Percentiles rank a stretch among this genome's conserved stretches.
phyloP scores from a whole-genome alignment of 73 alveolate genomes.

The Symbiodinium pilosum region DNA sequence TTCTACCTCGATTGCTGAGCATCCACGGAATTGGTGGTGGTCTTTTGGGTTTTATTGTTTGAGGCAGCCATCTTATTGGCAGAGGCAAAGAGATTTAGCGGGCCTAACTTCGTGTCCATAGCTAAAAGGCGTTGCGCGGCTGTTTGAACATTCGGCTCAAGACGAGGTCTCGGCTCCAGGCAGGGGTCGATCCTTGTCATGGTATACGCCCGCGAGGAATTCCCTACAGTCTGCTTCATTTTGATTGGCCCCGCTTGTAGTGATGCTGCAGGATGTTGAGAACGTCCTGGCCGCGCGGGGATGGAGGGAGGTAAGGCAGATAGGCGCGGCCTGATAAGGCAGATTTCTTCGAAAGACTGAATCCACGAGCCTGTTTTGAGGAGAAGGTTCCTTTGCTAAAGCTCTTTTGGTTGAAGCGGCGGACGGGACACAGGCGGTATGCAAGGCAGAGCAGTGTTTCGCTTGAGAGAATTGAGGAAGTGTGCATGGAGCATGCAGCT shows the following conservation, averaged over 20 bases:
- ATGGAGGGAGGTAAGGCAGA: slow-evolving; percentile 90
- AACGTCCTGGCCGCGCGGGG: slow-evolving; percentile 90
- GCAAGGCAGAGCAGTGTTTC: slow-evolving; percentile 19
- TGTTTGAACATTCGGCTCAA: neutral
- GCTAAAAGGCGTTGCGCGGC: too few species aligned
- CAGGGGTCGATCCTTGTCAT: slow-evolving; percentile 1
- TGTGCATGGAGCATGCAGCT: neutral
- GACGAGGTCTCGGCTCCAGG: slow-evolving; percentile 3
- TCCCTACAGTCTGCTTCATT: neutral
- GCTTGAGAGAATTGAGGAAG: neutral
- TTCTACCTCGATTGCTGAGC: too few species aligned
- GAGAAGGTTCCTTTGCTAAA: slow-evolving; percentile 94
- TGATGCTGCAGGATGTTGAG: slow-evolving; percentile 32
- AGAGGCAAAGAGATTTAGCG: too few species aligned
- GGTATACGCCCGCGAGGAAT: neutral
- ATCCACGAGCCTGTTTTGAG: neutral
- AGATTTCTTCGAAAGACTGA: too few species aligned
- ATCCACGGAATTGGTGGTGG: too few species aligned
- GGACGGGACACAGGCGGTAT: slow-evolving; percentile 88
- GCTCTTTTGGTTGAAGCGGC: slow-evolving; percentile 75
- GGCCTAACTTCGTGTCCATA: too few species aligned
- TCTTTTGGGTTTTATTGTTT: too few species aligned
- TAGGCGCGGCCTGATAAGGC: slow-evolving; percentile 2
- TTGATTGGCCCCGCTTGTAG: neutral
- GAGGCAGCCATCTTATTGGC: too few species aligned